Evolutionary conservation across 148 eudicot genomes (phyloP).

Genomic region (Camellia japonica): DNA sequence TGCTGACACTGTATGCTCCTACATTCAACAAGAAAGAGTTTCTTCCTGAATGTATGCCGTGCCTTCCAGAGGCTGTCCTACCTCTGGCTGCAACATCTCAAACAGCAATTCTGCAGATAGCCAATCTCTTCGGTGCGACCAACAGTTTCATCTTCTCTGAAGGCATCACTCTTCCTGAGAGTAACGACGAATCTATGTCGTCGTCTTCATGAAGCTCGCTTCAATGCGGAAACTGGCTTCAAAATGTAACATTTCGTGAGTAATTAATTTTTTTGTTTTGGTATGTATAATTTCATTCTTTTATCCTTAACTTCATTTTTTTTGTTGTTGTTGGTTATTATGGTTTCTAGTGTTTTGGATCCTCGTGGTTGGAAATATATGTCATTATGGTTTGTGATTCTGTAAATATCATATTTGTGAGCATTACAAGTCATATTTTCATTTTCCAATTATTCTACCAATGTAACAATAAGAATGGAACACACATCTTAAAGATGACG

Average conservation of each 20-base stretch:
- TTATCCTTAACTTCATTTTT: no score
- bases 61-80: slow-evolving; percentile 62
- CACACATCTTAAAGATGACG: no score
- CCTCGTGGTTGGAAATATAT: no score
- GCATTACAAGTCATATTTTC: no score
- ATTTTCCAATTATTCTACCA: no score
- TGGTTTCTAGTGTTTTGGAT: no score
- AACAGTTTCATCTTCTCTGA: slow-evolving; percentile 50
- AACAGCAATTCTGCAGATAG: slow-evolving; percentile 48
- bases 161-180: slow-evolving; percentile 25
- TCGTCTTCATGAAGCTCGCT: not conserved
- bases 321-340: no score
- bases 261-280: not conserved
- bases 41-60: slow-evolving; percentile 67
- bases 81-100: slow-evolving; percentile 51
- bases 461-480: no score
- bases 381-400: no score
- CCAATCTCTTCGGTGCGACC: slow-evolving; percentile 49
- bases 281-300: no score
- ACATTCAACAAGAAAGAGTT: slow-evolving; percentile 53
- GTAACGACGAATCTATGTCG: slow-evolving; percentile 9
- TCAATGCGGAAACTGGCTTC: not conserved
- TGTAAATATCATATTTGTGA: no score
- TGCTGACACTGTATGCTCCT: slow-evolving; percentile 51
- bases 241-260: not conserved